Base-by-base conservation (phyloP, 176 grass and related monocot genomes). In the Rhynchospora pubera region DNA sequence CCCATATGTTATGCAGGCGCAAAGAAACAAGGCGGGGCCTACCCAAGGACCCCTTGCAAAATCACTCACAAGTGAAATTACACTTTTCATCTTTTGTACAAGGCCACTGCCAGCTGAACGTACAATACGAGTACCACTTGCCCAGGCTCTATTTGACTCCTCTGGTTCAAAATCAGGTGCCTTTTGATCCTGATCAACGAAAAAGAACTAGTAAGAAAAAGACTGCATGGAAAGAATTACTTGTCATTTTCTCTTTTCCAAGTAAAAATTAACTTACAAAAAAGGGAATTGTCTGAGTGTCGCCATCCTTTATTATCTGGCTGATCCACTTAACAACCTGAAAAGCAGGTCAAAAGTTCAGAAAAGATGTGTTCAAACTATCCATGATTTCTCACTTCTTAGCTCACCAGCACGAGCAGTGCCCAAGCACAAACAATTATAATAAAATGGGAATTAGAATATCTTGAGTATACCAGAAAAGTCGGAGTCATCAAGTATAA, bases 321-420 rank as follows among this genome's bases (percentile, higher is more conserved):
- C 90, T 92, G 71, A 94, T 85, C 92, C 95, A 98, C 51, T 87
- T 86, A 83, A 90, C 87, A 83, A 98, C 93, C 95, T 98, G 90
- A 45, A 32, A 89, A 77, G 60, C 56, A 83, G 77, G 3, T 61
- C n/a, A 69, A 86, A 46, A 82, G 30, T 51, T 50, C 46, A 74
- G 21, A 74, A 74, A 42, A 52, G 9, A 50, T 14, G 50, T 51
- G 51, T 46, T 7, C 10, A 5, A 22, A 32, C 0, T 56, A 77
- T 50, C 11, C 72, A 56, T 77, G 16, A 77, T 22, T 77, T 56
- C 24, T 77, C 50, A 77, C 6, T 77, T 50, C 12, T 77, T 34
- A 77, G 50, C 50, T 77, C 5, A 55, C 46, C 21, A 53, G 23
- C 52, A 76, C 9, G 52, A 55, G 53, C 14, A 55, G n/a, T 73